Conservation (phyloP, 2,329 filamentous ascomycete species). For the Westerdykella aurantiaca region DNA sequence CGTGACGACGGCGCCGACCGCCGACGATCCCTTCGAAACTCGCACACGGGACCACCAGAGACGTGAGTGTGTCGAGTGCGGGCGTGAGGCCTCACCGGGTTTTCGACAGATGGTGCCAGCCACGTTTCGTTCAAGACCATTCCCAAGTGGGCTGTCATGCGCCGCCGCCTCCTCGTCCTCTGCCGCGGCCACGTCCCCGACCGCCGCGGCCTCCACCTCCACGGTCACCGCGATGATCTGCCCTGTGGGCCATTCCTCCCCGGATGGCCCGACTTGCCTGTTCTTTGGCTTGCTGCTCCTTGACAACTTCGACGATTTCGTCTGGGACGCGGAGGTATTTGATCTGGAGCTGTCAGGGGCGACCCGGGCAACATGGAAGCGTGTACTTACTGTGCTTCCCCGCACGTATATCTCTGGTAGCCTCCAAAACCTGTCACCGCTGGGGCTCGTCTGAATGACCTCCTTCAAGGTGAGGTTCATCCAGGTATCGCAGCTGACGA, state of each 20-base stretch:
- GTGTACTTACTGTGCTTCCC: constrained; percentile 82
- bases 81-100: no score
- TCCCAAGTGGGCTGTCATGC: constrained; percentile 7
- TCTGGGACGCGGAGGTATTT: constrained; percentile 96
- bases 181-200: constrained; percentile 47
- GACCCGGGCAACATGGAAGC: background rate
- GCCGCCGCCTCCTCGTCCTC: constrained; percentile 51
- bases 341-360: constrained; percentile 56
- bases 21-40: no score
- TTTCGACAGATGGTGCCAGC: background rate
- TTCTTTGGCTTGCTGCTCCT: constrained; percentile 80
- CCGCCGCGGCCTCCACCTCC: constrained; percentile 50
- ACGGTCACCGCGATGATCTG: constrained; percentile 49
- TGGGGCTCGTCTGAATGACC: constrained; percentile 91
- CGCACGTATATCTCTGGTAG: constrained; percentile 93
- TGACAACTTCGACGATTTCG: constrained; percentile 90
- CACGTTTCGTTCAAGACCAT: background rate
- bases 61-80: no score
- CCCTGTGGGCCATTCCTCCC: constrained; percentile 54
- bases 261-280: constrained; percentile 56
- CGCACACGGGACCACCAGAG: no score
- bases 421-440: constrained; percentile 89
- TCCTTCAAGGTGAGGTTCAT: constrained; percentile 98
- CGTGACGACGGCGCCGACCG: no score
- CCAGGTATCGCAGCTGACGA: constrained; percentile 97